Evolutionary conservation across 2,329 filamentous ascomycete species (phyloP), one percentile per base, ranked within the genome.

Genomic region (Ophiostoma perfectum): DNA sequence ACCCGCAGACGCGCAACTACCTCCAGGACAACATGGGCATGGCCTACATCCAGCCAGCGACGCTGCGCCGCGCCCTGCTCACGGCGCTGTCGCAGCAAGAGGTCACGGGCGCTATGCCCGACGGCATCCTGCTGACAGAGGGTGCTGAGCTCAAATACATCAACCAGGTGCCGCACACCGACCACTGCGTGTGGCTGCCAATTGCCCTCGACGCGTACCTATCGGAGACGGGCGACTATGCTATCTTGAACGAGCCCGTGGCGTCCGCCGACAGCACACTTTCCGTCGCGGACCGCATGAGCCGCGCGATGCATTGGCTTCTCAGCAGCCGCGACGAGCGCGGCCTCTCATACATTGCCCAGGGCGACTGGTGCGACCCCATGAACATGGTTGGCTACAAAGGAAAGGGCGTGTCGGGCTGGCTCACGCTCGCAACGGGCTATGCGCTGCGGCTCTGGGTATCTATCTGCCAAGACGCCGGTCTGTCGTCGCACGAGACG

Each of bases 361-460:
- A 86, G 74, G 84, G 84, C 47, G 84, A 86, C 74, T 86, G 84
- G 84, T 86, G 84, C 71, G 84, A 86, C 70, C 84, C 84, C 3
- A 84, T 86, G 81, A 86, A 86, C 75, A 86, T 86, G 84, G 84
- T 85, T n/a, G 83, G 83, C 4, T 83, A 82, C 73, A 85, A 84
- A 74, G 84, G 84, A 52, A 79, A 80, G 67, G 84, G 84, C 38
- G 84, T 86, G 1, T 86, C 84, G 0, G 84, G 83, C 27, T 86
- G 84, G 84, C 79, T 86, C 45, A 86, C 84, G 0, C 77, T 86
- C 1, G 83, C 84, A 5, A 86, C 83, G 0, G 83, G 77, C 0
- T 84, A 82, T 72, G 82, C 84, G 0, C 76, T 83, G 36, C 82
- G 81, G 12, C 74, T 86, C 0, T 86, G 83, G 83, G 82, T 84